Evolutionary conservation across 2,329 filamentous ascomycete genomes (phyloP).

Genomic region (Cladophialophora yegresii): DNA sequence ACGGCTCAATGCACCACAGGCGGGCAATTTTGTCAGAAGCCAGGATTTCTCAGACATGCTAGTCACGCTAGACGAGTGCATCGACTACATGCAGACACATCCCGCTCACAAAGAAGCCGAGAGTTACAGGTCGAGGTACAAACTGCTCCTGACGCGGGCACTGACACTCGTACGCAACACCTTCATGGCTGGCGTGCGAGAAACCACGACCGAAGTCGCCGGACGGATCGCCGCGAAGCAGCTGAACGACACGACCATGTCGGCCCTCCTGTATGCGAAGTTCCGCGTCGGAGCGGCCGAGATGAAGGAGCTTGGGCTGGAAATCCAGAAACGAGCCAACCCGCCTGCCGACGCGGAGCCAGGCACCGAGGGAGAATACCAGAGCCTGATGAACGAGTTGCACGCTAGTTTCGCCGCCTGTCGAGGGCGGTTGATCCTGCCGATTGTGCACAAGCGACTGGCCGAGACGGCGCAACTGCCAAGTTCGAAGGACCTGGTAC

Average conservation of each 20-base stretch:
- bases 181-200: constrained; percentile 64
- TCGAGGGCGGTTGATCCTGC: constrained; percentile 60
- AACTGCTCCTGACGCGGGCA: constrained; percentile 71
- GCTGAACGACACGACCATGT: constrained; percentile 71
- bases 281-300: constrained; percentile 68
- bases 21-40: constrained; percentile 79
- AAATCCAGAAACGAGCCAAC: constrained; percentile 67
- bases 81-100: constrained; percentile 88
- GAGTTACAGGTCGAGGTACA: constrained; percentile 83
- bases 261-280: constrained; percentile 69
- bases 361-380: constrained; percentile 63
- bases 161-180: constrained; percentile 68
- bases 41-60: constrained; percentile 87
- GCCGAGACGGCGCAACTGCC: constrained; percentile 58
- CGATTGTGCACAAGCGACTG: constrained; percentile 63
- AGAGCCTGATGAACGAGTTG: constrained; percentile 65
- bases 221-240: constrained; percentile 67
- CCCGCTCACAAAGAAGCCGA: constrained; percentile 83
- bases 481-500: constrained; percentile 63
- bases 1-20: constrained; percentile 86
- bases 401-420: constrained; percentile 65
- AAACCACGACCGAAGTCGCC: constrained; percentile 63
- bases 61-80: constrained; percentile 80
- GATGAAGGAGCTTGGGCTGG: constrained; percentile 65
- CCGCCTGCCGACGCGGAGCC: constrained; percentile 61